Evolutionary conservation across 23 red algal genomes (phyloP).

Genomic region (Chondrus crispus): DNA sequence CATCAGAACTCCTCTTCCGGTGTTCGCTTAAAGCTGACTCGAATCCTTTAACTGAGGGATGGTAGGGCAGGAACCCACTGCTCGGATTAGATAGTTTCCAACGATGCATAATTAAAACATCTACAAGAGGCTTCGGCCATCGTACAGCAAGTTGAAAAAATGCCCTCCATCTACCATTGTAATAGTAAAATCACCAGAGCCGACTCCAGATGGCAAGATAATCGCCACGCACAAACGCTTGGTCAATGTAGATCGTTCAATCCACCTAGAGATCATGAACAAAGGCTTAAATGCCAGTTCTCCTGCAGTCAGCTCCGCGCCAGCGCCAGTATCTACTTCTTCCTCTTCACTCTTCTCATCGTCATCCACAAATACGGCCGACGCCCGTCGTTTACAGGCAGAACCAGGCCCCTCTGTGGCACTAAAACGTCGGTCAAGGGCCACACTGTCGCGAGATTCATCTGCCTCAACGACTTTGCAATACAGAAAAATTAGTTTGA

Average conservation of each 20-base stretch:
- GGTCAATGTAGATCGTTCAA: background rate
- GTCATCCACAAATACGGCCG: too few species aligned
- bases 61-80: background rate
- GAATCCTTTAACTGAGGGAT: background rate
- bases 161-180: too few species aligned
- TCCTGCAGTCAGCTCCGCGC: too few species aligned
- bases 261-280: background rate
- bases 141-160: background rate
- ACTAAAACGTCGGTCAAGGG: too few species aligned
- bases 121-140: background rate
- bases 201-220: background rate
- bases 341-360: too few species aligned
- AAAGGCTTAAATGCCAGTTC: too few species aligned
- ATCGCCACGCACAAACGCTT: background rate
- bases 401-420: too few species aligned
- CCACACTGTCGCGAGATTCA: too few species aligned
- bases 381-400: too few species aligned
- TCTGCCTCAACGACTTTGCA: too few species aligned
- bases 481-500: too few species aligned
- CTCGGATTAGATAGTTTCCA: background rate
- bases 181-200: background rate
- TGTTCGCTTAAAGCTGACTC: background rate
- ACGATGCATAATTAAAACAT: background rate
- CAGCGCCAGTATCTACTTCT: too few species aligned
- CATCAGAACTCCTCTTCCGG: background rate